These are phyloP conservation scores for Biscutella laevigata DNA, from an alignment of 441 rosid species.

Conservation along the genomic window DNA sequence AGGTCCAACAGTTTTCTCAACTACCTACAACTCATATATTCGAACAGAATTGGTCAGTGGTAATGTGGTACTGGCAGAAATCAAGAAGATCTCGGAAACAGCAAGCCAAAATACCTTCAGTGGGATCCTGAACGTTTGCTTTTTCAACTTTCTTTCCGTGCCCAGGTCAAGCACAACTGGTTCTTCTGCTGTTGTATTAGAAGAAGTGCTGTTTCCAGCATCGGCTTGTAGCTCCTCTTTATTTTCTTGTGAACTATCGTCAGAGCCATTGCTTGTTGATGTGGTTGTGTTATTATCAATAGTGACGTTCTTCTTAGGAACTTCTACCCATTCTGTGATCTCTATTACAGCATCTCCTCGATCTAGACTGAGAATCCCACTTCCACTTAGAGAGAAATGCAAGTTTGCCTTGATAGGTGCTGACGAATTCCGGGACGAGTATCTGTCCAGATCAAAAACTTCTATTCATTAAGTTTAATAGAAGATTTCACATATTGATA, in stretches of 20 bases:
- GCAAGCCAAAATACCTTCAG: conserved; percentile 41
- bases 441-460: conserved; percentile 36
- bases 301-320: conserved; percentile 66
- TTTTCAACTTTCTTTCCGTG: conserved; percentile 76
- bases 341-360: conserved; percentile 92
- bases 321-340: conserved; percentile 94
- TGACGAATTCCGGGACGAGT: conserved; percentile 79
- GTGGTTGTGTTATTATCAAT: conserved; percentile 55
- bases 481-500: background rate
- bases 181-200: conserved; percentile 41
- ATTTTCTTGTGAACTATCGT: conserved; percentile 44
- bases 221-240: conserved; percentile 40
- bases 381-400: conserved; percentile 89
- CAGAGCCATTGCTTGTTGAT: conserved; percentile 37
- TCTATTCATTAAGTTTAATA: background rate
- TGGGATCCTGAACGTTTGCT: conserved; percentile 70
- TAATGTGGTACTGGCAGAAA: background rate
- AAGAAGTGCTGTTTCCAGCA: conserved; percentile 28
- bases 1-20: conserved; percentile 73
- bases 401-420: conserved; percentile 90
- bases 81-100: background rate
- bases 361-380: conserved; percentile 84
- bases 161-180: conserved; percentile 38
- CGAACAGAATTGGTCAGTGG: background rate
- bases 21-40: conserved; percentile 40